phyloP scores from a whole-genome alignment of 345 rosid genomes.

The Salix arbutifolia region DNA sequence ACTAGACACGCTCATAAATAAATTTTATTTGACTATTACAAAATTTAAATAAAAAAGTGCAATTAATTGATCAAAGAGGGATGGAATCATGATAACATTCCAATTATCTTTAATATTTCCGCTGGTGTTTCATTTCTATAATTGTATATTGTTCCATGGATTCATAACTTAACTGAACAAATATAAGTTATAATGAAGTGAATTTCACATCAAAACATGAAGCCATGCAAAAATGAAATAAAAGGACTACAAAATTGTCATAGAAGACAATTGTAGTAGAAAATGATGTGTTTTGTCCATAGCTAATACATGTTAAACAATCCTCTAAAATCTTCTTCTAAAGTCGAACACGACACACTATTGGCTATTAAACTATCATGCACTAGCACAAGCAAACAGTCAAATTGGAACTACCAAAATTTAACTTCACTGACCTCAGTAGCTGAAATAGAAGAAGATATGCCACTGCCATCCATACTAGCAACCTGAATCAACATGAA shows the following conservation, averaged over 20 bases:
- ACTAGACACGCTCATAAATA: background rate
- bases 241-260: background rate
- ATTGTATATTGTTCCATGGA: background rate
- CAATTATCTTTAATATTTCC: too few relatives aligned
- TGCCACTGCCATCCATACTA: conserved; percentile 30
- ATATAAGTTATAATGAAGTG: background rate
- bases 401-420: background rate
- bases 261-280: background rate
- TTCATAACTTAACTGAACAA: background rate
- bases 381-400: background rate
- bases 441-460: conserved; percentile 40
- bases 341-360: too few relatives aligned
- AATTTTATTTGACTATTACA: background rate
- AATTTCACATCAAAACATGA: background rate
- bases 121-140: background rate
- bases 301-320: background rate
- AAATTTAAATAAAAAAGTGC: background rate
- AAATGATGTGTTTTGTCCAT: background rate
- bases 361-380: background rate
- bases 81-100: background rate
- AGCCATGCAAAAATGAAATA: background rate
- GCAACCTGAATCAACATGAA: conserved; percentile 34
- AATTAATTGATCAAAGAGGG: background rate
- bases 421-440: conserved; percentile 52
- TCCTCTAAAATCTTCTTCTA: background rate